Conservation (phyloP, 1,284 basidiomycete species). For the Sanghuangporus baumii region DNA sequence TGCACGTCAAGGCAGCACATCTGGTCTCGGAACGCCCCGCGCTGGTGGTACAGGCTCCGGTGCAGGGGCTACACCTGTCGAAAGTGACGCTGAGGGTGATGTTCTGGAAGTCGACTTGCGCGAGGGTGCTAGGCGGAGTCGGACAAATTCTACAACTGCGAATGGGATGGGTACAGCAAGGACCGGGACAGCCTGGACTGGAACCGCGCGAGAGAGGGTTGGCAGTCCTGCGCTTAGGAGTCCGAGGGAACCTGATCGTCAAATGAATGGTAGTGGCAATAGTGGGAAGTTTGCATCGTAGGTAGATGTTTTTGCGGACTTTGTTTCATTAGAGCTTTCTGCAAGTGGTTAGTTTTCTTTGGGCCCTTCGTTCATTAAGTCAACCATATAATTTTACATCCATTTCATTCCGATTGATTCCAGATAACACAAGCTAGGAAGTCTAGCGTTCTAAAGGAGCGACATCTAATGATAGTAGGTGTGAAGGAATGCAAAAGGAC, state of each 20-base stretch:
- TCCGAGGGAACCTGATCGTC: slow-evolving; percentile 9
- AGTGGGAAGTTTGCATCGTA: slow-evolving; percentile 10
- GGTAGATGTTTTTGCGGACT: not conserved
- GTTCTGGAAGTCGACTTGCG: slow-evolving; percentile 14
- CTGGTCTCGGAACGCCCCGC: not conserved
- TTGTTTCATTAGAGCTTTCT: not conserved
- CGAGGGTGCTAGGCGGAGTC: not conserved
- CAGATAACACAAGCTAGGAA: not conserved
- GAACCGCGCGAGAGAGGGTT: slow-evolving; percentile 9
- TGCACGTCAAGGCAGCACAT: not conserved
- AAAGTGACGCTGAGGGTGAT: slow-evolving; percentile 15
- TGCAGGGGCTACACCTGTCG: slow-evolving; percentile 4
- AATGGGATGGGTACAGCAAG: not conserved
- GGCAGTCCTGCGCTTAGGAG: slow-evolving; percentile 16
- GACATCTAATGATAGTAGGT: not conserved
- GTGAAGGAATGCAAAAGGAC: not conserved
- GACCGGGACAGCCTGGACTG: not conserved
- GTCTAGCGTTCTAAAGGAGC: not conserved
- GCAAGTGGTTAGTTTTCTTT: not conserved
- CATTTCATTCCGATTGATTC: not conserved
- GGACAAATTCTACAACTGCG: not conserved
- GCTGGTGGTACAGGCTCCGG: not conserved
- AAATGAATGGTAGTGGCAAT: not conserved
- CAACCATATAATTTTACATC: not conserved
- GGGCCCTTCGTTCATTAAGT: not conserved